Evolutionary conservation across 495 filamentous ascomycete genomes (phyloP).

Genomic region (Parathielavia hyrcaniae): DNA sequence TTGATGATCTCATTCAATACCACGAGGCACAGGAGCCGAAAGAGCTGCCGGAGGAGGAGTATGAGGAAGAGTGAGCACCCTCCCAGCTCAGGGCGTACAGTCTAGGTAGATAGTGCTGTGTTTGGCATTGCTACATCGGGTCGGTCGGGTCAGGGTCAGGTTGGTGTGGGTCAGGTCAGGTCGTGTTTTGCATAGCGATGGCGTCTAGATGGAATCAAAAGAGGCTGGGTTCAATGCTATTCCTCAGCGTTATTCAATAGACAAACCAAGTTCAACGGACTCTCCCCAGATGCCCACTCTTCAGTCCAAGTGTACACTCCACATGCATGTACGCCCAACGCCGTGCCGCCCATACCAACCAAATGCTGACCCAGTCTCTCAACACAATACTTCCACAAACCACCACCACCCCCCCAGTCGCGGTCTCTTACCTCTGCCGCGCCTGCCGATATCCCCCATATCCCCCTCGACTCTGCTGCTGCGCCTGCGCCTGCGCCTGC

Average conservation of each 20-base stretch:
- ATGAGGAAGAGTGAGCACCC: conserved; percentile 44
- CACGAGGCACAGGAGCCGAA: conserved; percentile 93
- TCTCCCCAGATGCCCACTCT: too few relatives aligned
- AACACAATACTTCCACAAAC: neutral
- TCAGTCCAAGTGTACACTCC: neutral
- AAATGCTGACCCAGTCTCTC: too few relatives aligned
- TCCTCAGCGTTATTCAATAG: neutral
- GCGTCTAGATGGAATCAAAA: conserved; percentile 35
- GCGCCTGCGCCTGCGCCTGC: conserved; percentile 1
- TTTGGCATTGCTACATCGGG: neutral
- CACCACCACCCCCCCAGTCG: neutral
- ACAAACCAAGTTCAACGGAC: too few relatives aligned
- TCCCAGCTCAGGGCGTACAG: neutral
- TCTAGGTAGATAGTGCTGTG: neutral
- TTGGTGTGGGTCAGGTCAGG: neutral
- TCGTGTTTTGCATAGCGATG: conserved; percentile 45
- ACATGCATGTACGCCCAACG: neutral
- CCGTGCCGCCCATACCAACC: neutral
- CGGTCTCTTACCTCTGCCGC: neutral
- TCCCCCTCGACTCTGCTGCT: neutral
- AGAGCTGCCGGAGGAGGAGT: conserved; percentile 73
- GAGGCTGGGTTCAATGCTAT: neutral
- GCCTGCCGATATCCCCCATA: neutral
- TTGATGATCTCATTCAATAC: conserved; percentile 93
- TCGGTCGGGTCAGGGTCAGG: neutral